These are phyloP conservation scores for Rubia yunnanensis DNA, from an alignment of 257 asterid species.

Conservation along the genomic window DNA sequence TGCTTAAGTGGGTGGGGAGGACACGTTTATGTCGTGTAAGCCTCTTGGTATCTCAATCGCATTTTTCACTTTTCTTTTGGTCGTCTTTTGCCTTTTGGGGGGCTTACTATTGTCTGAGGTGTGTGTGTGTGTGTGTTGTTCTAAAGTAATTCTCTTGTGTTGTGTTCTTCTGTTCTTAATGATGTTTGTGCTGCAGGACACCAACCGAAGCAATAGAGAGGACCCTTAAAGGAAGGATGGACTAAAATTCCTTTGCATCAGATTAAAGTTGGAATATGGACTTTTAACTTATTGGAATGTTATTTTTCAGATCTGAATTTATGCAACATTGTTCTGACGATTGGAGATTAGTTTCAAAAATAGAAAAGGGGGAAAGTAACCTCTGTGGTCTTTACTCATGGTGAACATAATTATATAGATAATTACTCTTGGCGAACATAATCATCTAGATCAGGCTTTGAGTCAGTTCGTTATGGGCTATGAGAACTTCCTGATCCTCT, in stretches of 20 bases:
- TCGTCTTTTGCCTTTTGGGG: too few species aligned
- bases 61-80: neutral
- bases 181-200: constrained; percentile 48
- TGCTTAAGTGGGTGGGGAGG: constrained; percentile 99
- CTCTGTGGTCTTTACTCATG: too few species aligned
- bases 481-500: too few species aligned
- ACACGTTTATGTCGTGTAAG: constrained; percentile 92
- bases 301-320: neutral
- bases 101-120: neutral
- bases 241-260: constrained; percentile 12
- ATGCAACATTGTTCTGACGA: neutral
- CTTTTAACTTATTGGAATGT: neutral
- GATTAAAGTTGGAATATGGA: neutral
- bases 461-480: too few species aligned
- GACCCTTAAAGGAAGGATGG: constrained; percentile 95
- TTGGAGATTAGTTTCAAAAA: too few species aligned
- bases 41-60: neutral
- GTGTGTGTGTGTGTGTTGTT: neutral
- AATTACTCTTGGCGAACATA: too few species aligned
- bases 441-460: too few species aligned
- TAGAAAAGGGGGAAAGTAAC: too few species aligned
- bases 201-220: constrained; percentile 85
- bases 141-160: neutral
- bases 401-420: too few species aligned
- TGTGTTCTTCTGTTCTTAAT: neutral